Base-by-base conservation (phyloP, 495 filamentous ascomycete genomes). In the Aspergillus coremiiformis region DNA sequence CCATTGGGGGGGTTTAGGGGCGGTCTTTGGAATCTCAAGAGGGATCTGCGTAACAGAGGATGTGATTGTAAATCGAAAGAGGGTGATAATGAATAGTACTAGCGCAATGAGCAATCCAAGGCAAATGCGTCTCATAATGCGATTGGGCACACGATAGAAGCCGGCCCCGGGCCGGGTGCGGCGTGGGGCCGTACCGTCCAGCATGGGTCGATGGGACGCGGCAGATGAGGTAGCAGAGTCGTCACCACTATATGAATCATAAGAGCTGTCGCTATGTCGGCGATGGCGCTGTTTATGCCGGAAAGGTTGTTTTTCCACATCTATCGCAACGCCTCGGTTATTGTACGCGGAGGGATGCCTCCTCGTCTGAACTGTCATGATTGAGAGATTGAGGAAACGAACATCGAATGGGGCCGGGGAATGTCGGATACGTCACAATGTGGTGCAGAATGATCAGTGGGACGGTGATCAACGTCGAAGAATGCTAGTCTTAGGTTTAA, bases 111-210 rank as follows among this genome's bases (percentile, higher is more conserved):
- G 80, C 42, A 95, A 64, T 17, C 77, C 79, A 27, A 87, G 70
- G 55, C 86, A 89, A 32, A 93, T 77, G 60, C 82, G 89, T 62
- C 85, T 77, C 59, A 85, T 78, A 14, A 88, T 72, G 56, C 73
- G 80, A 54, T 85, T 79, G 21, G 73, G 47, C 71, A 86, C 53
- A 22, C 79, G 79, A 57, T 85, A 85, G 47, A 75, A 72, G 44
- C 76, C 70, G 5, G 74, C 59, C 17, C 60, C 55, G 9, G 64
- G 54, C 23, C 75, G 70, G 14, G 64, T 56, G 11, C 70, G 67
- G 39, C 74, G 55, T 67, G 61, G 46, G 59, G 64, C 43, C 56
- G 68, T 63, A 52, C 51, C 61, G 26, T 69, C 73, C 33, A 82
- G 60, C 71, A 86, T 82, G 15, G 78, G 78, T 21, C 76, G 72